These are phyloP conservation scores for Trichosporon asahii DNA, from an alignment of 1,284 basidiomycete species.

Conservation along the genomic window DNA sequence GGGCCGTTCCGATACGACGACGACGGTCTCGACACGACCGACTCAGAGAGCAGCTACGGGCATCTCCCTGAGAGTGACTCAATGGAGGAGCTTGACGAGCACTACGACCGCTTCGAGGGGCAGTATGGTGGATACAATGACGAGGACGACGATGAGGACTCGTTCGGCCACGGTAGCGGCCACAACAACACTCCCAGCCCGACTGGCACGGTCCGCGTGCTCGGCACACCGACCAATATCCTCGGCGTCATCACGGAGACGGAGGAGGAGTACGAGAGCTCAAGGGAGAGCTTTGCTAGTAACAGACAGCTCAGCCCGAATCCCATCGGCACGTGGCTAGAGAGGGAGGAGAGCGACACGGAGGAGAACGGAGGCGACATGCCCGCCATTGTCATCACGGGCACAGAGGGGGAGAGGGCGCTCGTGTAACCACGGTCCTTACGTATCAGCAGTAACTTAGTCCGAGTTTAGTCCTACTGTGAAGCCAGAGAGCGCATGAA, in stretches of 20 bases:
- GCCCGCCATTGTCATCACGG: slow-evolving; percentile 1
- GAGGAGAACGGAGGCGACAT: neutral
- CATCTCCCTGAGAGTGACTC: neutral
- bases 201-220: neutral
- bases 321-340: neutral
- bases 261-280: slow-evolving; percentile 7
- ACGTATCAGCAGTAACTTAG: neutral
- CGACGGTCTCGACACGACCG: neutral
- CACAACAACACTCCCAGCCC: neutral
- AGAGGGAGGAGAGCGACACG: neutral
- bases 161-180: neutral
- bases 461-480: neutral
- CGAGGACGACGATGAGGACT: neutral
- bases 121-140: neutral
- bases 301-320: neutral
- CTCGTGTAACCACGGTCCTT: neutral
- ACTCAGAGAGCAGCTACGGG: slow-evolving; percentile 6
- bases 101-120: neutral
- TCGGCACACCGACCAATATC: neutral
- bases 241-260: slow-evolving; percentile 9
- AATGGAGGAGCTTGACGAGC: neutral
- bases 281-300: neutral
- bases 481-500: neutral
- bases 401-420: neutral
- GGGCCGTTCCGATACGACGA: slow-evolving; percentile 4